Percentiles rank a stretch among this genome's conserved stretches.
phyloP scores from a whole-genome alignment of 768 basidiomycete genomes.

The Lactarius hengduanensis region DNA sequence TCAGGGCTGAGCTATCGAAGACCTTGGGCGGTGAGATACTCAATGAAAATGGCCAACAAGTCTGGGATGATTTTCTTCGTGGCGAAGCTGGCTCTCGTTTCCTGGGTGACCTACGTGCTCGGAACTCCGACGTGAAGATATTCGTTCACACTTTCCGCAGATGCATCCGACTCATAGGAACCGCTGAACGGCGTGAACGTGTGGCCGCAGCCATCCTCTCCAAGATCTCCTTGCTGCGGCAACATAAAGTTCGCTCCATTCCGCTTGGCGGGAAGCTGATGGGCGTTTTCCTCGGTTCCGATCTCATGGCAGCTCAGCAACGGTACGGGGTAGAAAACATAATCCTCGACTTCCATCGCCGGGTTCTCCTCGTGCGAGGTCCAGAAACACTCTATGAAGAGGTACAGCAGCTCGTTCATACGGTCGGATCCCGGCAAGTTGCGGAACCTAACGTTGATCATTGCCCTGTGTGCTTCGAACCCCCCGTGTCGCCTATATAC shows the following conservation, averaged over 20 bases:
- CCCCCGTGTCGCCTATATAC: constrained; percentile 49
- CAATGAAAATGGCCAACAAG: constrained; percentile 46
- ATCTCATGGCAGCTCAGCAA: constrained; percentile 46
- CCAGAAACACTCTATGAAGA: constrained; percentile 44
- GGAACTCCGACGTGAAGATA: constrained; percentile 44
- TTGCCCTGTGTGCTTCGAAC: constrained; percentile 73
- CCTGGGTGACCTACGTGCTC: constrained; percentile 44
- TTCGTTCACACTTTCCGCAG: constrained; percentile 43
- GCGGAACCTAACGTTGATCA: constrained; percentile 25
- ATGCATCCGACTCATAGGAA: constrained; percentile 55
- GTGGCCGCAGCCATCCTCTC: constrained; percentile 48
- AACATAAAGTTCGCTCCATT: constrained; percentile 45
- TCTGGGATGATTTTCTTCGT: constrained; percentile 68
- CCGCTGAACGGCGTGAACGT: constrained; percentile 39
- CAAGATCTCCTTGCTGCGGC: constrained; percentile 46
- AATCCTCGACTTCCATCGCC: constrained; percentile 44
- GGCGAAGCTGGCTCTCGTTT: constrained; percentile 43
- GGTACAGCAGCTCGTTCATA: constrained; percentile 43
- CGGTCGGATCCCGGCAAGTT: constrained; percentile 34
- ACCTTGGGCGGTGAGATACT: constrained; percentile 61
- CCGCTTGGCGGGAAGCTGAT: constrained; percentile 47
- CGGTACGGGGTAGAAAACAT: constrained; percentile 60
- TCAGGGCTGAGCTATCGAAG: constrained; percentile 63
- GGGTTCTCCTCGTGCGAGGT: constrained; percentile 55
- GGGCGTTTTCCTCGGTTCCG: constrained; percentile 46